phyloP scores from a whole-genome alignment of 2,329 filamentous ascomycete species.

The Penicillium sp. region DNA sequence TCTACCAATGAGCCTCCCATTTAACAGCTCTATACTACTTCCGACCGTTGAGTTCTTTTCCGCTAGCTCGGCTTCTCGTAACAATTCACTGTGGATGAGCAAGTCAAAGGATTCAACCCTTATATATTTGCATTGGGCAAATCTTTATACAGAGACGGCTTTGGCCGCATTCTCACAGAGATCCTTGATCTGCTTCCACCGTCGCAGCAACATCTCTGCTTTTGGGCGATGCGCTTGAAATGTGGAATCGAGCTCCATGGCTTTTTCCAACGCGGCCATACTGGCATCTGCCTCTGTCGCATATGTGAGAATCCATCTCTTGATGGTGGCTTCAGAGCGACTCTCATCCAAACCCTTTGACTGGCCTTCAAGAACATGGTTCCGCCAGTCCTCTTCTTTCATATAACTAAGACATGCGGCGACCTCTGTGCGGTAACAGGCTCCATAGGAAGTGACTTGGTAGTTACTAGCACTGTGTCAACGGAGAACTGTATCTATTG shows the following conservation, averaged over 20 bases:
- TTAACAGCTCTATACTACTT: not conserved
- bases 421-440: slow-evolving; percentile 46
- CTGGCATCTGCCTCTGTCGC: slow-evolving; percentile 33
- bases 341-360: slow-evolving; percentile 30
- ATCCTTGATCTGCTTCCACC: slow-evolving; percentile 42
- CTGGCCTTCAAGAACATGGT: slow-evolving; percentile 41
- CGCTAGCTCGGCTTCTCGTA: not conserved
- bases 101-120: not conserved
- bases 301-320: slow-evolving; percentile 39
- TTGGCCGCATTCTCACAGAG: slow-evolving; percentile 33
- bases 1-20: slow-evolving; percentile 6
- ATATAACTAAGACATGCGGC: slow-evolving; percentile 44
- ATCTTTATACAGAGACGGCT: slow-evolving; percentile 18
- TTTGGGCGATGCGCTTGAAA: slow-evolving; percentile 23
- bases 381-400: slow-evolving; percentile 39
- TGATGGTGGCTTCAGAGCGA: slow-evolving; percentile 36
- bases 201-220: slow-evolving; percentile 30
- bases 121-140: not conserved
- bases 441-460: slow-evolving; percentile 37
- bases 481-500: not conserved
- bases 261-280: slow-evolving; percentile 24
- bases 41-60: not conserved
- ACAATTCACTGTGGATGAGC: not conserved
- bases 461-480: slow-evolving; percentile 39
- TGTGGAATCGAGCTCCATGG: slow-evolving; percentile 17